phyloP scores from a whole-genome alignment of 441 rosid species.

The Euphorbia celastroides region DNA sequence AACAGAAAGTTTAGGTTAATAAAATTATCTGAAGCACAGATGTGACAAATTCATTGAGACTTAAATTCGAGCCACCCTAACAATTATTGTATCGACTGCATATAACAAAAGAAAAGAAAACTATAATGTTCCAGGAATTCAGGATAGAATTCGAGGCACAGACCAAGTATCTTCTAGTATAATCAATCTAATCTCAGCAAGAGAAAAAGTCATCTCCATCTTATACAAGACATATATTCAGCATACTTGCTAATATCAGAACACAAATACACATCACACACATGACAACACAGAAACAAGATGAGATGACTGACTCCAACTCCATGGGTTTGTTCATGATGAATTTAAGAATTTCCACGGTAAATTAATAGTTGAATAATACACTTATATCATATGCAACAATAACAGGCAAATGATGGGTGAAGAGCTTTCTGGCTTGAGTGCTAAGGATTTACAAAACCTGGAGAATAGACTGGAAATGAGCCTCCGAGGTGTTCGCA shows the following conservation, averaged over 20 bases:
- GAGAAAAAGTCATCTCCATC: neutral
- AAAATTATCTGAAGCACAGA: too few species aligned
- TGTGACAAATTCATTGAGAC: too few species aligned
- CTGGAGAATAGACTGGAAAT: slow-evolving; percentile 59
- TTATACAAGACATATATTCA: neutral
- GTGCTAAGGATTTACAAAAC: slow-evolving; percentile 55
- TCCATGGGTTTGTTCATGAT: neutral
- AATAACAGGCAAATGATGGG: slow-evolving; percentile 93
- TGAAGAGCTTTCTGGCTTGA: slow-evolving; percentile 73
- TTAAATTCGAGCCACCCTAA: too few species aligned
- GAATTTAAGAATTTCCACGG: neutral
- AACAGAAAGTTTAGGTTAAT: too few species aligned
- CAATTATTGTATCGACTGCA: too few species aligned
- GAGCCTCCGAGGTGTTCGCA: slow-evolving; percentile 58
- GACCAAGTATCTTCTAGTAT: neutral
- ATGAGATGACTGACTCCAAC: neutral
- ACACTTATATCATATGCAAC: slow-evolving; percentile 10
- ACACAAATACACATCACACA: neutral
- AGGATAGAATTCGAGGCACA: neutral
- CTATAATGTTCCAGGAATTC: neutral
- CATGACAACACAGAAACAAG: neutral
- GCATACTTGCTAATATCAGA: neutral
- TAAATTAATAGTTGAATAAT: slow-evolving; percentile 8
- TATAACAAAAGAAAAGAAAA: too few species aligned
- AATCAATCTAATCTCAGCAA: neutral